Evolutionary conservation across 1,284 basidiomycete genomes (phyloP), one percentile per base, ranked within the genome.

Genomic region (Sporisorium iseilematis-ciliati): DNA sequence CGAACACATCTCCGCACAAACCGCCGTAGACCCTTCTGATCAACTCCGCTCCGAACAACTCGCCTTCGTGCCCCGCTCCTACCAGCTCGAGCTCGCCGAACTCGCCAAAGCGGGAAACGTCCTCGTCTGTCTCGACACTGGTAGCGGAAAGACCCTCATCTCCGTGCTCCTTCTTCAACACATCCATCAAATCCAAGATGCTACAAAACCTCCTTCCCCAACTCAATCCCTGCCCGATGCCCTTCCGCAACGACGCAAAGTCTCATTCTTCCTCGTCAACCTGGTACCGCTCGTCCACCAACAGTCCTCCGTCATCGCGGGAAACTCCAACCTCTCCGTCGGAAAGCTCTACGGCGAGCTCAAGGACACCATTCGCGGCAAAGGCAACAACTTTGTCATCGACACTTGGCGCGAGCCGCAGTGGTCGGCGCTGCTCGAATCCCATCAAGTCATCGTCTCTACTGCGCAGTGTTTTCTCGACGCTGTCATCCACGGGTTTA

Each of bases 71-170:
- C 72, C 66, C 2, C 66, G 72, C 10, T 63, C 63, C 33, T 73
- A 72, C 46, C 68, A 78, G 46, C 50, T 57, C 29, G 68, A 75
- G 23, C 68, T 75, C 31, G 64, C 66, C 41, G 45, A 71, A 23
- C 50, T 66, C 10, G 73, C 73, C 31, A 63, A 71, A 45, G 40
- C 57, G 1, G 52, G 61, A 29, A 79, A 79, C 48, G 65, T 80
- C 33, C 67, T 81, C 45, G 76, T 78, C 41, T 77, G 75, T 38
- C 61, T 81, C n/a, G 73, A 75, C 31, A 81, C 79, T 2, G 79
- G 79, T n/a, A 72, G 67, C 41, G 79, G 79, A 8, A 81, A 81
- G 67, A 81, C 79, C 18, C 75, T 81, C 59, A 72, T 81, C 45
- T 70, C 78, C 23, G 79, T 75, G 12, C 62, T 81, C 18, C 67